Evolutionary conservation across 305 asterid species (phyloP), one percentile per base, ranked within the genome.

Genomic region (Fraxinus latifolia): DNA sequence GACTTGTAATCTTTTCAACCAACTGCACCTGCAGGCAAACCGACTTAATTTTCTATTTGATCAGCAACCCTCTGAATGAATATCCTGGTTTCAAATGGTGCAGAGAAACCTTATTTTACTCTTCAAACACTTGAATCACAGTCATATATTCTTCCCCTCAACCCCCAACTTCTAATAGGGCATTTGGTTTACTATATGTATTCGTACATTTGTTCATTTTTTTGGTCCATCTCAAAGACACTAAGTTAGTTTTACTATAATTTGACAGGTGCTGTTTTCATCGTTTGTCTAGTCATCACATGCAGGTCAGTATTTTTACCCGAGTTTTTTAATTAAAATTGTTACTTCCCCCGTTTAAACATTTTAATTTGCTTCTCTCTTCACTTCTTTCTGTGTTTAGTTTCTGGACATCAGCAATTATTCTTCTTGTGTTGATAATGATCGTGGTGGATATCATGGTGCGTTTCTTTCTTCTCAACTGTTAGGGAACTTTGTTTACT

Each of bases 381-480:
- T 32, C 15, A 50, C n/a, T 31, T 15, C 60, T 85, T 29, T 12
- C 55, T 76, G 34, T 84, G 81, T 81, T 23, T 81, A 95, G 99
- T 87, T 89, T 95, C 12, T 95, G 99, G 99, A 95, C 97, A 76
- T 95, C 99, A 33, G 93, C 96, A 47, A 95, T 94, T 84, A 92
- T 94, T 89, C 90, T 95, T 62, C 90, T 95, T 79, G 98, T 95
- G 84, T 77, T 95, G 91, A 80, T 86, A 37, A 95, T 95, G 99
- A 94, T 94, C 32, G 86, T 95, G 50, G 95, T 95, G 89, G 99
- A 95, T 92, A 90, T 95, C 72, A 88, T 95, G 99, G 99, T 93
- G 88, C 5, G 65, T 75, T 29, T 25, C 72, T 44, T 44, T 62
- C 76, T 80, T 81, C 42, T 29, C 36, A 33, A 53, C 70, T 67